Evolutionary conservation across 176 grass and related monocot genomes (phyloP).

Genomic region (Pontederia crassipes): DNA sequence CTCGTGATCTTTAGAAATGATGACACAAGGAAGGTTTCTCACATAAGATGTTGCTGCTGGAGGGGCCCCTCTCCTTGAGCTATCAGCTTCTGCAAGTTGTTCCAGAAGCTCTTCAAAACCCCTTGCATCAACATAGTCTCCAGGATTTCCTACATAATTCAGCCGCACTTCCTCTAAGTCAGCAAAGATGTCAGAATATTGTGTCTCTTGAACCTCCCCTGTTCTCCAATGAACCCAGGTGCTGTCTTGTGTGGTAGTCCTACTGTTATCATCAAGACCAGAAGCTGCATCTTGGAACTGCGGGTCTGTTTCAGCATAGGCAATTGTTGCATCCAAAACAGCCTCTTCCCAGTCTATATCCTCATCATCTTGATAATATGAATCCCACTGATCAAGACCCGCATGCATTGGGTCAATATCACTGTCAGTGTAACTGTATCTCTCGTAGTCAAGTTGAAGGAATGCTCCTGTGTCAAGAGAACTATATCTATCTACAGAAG

Average conservation of each 20-base stretch:
- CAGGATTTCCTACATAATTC: constrained; percentile 40
- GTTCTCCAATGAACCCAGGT: constrained; percentile 26
- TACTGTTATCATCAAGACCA: constrained; percentile 16
- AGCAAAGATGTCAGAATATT: constrained; percentile 15
- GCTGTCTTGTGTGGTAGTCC: constrained; percentile 28
- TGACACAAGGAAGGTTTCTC: constrained; percentile 41
- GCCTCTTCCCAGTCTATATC: constrained; percentile 44
- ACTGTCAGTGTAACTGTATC: constrained; percentile 46
- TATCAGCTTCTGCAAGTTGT: constrained; percentile 53
- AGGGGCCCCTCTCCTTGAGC: constrained; percentile 60
- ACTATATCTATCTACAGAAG: constrained; percentile 45
- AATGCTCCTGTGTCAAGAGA: constrained; percentile 32
- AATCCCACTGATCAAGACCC: constrained; percentile 56
- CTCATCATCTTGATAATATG: constrained; percentile 49
- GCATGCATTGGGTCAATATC: constrained; percentile 90
- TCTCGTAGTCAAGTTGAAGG: constrained; percentile 45
- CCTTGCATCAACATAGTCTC: constrained; percentile 65
- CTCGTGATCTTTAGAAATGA: constrained; percentile 43
- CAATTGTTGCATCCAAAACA: constrained; percentile 40
- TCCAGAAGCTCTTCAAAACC: constrained; percentile 70
- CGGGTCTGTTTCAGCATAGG: constrained; percentile 15
- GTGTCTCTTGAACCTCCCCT: constrained; percentile 12
- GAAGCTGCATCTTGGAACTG: constrained; percentile 23
- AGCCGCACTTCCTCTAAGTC: constrained; percentile 18
- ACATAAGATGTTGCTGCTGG: constrained; percentile 43